Base-by-base conservation (phyloP, 2,329 filamentous ascomycete species). In the Botrytis hyacinthi region DNA sequence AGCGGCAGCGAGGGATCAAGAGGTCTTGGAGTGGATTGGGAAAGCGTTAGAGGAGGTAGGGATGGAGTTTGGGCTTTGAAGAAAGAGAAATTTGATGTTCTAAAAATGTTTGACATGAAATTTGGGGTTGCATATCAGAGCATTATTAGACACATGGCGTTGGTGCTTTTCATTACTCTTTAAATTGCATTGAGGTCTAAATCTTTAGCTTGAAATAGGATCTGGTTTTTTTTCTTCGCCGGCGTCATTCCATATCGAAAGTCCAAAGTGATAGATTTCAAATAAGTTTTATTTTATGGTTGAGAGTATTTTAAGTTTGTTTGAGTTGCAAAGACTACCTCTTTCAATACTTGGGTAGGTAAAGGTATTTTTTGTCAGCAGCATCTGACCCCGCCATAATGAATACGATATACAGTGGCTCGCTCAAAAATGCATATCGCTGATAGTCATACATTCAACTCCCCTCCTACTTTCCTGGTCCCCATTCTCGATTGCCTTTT, bases 1-100 rank as follows among this genome's bases (percentile, higher is more conserved):
- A 76, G 87, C 87, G 69, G 89, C 90, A 42, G 87, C 85, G 10
- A 88, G 88, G 4, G 92, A 94, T 79, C 86, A 85, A 57, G 86
- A 88, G 78, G 86, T 93, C 9, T 80, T 89, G 75, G 82, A 83
- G 57, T 83, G 91, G 75, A 81, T 93, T 16, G 85, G 87, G 16
- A 86, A 87, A 78, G 89, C 89, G 20, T 81, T 94, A 75, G 87
- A 89, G 70, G 87, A 88, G 44, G 86, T 93, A 40, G 90, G 90
- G 0, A 83, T 82, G 42, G 89, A 91, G 80, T 80, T 89, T 78
- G 80, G 80, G 35, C 74, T 81, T 68, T 80, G 74, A 78, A n/a
- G 20, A n/a, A 48, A 26, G 60, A 54, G 20, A 20, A 59, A 22
- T 62, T 51, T 8, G 51, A 67, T 22, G 46, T 40, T 62, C 59